Evolutionary conservation across 495 filamentous ascomycete species (phyloP).

Genomic region (Pyrenopolyporus hunteri): DNA sequence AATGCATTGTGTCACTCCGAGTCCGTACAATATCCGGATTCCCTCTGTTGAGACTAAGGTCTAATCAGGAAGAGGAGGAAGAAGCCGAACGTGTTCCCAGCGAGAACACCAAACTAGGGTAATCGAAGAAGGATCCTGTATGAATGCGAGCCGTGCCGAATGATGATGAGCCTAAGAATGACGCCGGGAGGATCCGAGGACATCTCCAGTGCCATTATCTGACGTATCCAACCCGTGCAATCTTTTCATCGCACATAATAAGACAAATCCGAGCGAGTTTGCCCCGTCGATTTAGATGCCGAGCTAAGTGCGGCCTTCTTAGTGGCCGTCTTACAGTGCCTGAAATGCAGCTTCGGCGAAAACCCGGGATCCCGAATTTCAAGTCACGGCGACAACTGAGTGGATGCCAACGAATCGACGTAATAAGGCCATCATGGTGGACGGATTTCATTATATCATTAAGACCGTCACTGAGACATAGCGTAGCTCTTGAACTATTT

Average conservation of each 20-base stretch:
- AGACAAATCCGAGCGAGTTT: slow-evolving; percentile 22
- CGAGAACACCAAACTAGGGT: not conserved
- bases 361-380: slow-evolving; percentile 24
- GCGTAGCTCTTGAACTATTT: no score
- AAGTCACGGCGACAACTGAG: slow-evolving; percentile 2
- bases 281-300: slow-evolving; percentile 15
- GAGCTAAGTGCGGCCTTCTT: slow-evolving; percentile 24
- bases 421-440: not conserved
- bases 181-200: slow-evolving; percentile 10
- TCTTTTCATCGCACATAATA: not conserved
- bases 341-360: slow-evolving; percentile 19
- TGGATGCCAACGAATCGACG: not conserved
- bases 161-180: not conserved
- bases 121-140: not conserved
- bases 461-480: no score
- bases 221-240: slow-evolving; percentile 1
- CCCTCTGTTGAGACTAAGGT: slow-evolving; percentile 7
- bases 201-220: not conserved
- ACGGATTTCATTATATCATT: no score
- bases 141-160: slow-evolving; percentile 15
- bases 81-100: slow-evolving; percentile 3
- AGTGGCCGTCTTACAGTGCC: not conserved
- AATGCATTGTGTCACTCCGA: slow-evolving; percentile 22
- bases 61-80: not conserved
- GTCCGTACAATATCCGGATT: slow-evolving; percentile 10